Conservation (phyloP, 176 grass and related monocot species). For the Miscanthus lutarioriparius region DNA sequence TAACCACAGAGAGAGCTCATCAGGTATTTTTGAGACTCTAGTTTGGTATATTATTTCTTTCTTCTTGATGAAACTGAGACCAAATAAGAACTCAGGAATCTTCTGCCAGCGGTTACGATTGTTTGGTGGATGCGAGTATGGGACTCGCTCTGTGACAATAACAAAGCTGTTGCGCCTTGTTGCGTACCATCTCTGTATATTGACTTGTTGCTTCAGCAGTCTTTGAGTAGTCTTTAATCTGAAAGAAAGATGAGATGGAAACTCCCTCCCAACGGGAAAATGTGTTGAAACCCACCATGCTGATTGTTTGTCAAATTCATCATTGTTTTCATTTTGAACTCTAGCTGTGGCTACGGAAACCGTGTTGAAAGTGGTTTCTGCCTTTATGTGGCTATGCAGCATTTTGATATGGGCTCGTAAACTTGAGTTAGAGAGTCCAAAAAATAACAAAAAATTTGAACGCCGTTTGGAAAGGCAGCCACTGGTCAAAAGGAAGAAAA, state of each 20-base stretch:
- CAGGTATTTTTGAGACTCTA: slow-evolving; percentile 33
- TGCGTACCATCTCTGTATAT: background rate
- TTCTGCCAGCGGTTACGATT: background rate
- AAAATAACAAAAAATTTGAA: background rate
- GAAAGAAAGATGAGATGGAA: background rate
- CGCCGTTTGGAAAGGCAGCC: background rate
- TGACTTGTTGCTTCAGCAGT: background rate
- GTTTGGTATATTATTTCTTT: background rate
- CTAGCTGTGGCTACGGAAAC: background rate
- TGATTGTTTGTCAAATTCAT: background rate
- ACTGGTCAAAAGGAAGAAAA: background rate
- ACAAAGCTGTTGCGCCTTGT: background rate
- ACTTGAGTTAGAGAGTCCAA: background rate
- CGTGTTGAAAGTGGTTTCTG: background rate
- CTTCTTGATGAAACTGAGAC: background rate
- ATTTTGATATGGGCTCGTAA: background rate
- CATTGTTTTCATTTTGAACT: background rate
- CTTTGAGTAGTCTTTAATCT: too few species aligned
- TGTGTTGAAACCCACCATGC: background rate
- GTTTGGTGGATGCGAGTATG: background rate
- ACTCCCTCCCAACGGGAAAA: background rate
- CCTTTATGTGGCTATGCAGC: background rate
- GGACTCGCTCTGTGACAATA: background rate
- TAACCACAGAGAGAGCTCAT: slow-evolving; percentile 7
- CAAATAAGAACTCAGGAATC: background rate